Conservation (phyloP, 2,329 filamentous ascomycete species). For the Aureobasidium sp. region DNA sequence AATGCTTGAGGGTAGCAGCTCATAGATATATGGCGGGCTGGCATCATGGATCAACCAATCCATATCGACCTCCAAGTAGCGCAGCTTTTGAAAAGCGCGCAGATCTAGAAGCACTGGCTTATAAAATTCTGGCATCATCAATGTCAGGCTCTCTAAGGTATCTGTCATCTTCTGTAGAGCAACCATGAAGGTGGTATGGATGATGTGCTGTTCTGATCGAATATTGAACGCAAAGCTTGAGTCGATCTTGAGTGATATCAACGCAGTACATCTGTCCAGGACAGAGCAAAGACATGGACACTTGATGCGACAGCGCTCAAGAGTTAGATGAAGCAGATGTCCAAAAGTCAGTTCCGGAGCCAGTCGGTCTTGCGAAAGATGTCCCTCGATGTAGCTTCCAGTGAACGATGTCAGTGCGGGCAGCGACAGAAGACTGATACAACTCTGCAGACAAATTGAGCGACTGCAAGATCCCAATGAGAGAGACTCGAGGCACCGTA, state of each 20-base stretch:
- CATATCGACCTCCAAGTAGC: neutral
- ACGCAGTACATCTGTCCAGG: neutral
- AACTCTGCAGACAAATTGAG: neutral
- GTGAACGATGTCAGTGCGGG: neutral
- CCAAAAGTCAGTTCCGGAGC: too few species aligned
- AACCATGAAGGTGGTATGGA: neutral
- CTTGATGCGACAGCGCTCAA: neutral
- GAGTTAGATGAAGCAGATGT: neutral
- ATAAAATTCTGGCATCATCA: neutral
- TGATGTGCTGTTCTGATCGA: too few species aligned
- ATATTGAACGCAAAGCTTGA: neutral
- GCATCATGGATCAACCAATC: neutral
- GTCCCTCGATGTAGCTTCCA: neutral
- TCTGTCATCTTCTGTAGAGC: neutral
- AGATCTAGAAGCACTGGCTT: neutral
- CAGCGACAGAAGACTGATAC: neutral
- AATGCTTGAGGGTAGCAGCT: neutral
- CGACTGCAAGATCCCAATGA: neutral
- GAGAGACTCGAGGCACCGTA: neutral
- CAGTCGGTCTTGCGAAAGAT: too few species aligned
- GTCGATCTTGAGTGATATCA: neutral
- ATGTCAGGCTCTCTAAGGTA: neutral
- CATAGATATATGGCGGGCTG: neutral
- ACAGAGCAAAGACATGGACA: neutral
- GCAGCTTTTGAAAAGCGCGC: neutral